Evolutionary conservation across 345 rosid species (phyloP).

Genomic region (Brassica incana): DNA sequence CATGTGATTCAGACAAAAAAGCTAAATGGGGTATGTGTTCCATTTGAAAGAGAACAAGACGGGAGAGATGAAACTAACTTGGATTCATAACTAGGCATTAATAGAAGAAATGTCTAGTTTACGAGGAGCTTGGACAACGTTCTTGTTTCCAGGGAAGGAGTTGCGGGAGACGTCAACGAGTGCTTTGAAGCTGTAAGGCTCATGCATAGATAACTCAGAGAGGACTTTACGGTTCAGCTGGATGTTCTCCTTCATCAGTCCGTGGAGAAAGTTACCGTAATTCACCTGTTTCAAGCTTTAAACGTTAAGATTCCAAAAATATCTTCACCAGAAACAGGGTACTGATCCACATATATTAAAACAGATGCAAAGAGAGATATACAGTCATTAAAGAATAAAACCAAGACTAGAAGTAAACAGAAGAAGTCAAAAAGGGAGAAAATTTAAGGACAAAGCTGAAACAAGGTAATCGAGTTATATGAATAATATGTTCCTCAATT

Average conservation of each 20-base stretch:
- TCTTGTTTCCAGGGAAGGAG: conserved; percentile 91
- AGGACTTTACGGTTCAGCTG: conserved; percentile 90
- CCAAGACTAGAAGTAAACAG: conserved; percentile 7
- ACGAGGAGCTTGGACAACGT: conserved; percentile 60
- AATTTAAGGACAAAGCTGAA: not conserved
- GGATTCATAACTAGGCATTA: conserved; percentile 39
- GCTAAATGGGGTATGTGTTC: not conserved
- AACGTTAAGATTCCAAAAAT: conserved; percentile 17
- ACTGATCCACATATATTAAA: not conserved
- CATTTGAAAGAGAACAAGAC: not conserved
- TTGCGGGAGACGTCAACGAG: conserved; percentile 78
- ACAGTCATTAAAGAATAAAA: not conserved
- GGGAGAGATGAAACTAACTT: conserved; percentile 26
- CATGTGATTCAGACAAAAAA: conserved; percentile 10
- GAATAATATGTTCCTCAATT: not conserved
- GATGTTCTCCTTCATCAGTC: conserved; percentile 88
- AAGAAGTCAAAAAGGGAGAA: conserved; percentile 7
- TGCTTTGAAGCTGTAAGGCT: conserved; percentile 89
- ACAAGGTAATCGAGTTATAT: not conserved
- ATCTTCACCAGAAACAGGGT: conserved; percentile 20
- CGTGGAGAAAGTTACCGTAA: conserved; percentile 92
- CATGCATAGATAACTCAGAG: conserved; percentile 83
- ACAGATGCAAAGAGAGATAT: not conserved
- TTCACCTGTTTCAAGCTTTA: conserved; percentile 54
- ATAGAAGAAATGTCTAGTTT: conserved; percentile 60